A percentile compares a stretch with the other conserved stretches of the same genome.
These are phyloP conservation scores for Termitomyces bulborhizus DNA, from an alignment of 768 basidiomycete genomes.

Conservation along the genomic window DNA sequence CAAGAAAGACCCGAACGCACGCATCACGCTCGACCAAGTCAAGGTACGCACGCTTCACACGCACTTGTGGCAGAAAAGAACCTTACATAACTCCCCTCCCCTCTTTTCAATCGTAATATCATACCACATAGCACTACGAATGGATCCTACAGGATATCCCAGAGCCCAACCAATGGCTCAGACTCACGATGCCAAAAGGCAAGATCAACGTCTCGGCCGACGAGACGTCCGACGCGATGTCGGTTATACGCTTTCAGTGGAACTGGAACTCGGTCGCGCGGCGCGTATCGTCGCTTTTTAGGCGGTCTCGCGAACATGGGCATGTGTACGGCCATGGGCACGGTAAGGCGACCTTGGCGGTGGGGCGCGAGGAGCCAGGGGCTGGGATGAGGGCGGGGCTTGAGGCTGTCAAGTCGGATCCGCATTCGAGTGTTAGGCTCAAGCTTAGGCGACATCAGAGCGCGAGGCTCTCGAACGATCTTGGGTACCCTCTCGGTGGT, in stretches of 20 bases:
- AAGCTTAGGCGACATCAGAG: slow-evolving; percentile 14
- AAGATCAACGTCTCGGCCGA: slow-evolving; percentile 57
- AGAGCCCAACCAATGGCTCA: slow-evolving; percentile 66
- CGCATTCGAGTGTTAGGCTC: slow-evolving; percentile 5
- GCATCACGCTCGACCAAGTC: slow-evolving; percentile 75
- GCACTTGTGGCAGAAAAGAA: too few species aligned
- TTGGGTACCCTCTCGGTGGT: neutral
- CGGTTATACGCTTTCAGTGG: slow-evolving; percentile 57
- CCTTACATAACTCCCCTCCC: too few species aligned
- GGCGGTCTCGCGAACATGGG: slow-evolving; percentile 25
- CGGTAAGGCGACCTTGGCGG: too few species aligned
- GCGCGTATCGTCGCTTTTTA: slow-evolving; percentile 47
- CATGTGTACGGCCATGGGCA: too few species aligned
- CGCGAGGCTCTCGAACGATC: neutral
- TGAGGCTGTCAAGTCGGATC: slow-evolving; percentile 17
- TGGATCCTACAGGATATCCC: slow-evolving; percentile 70
- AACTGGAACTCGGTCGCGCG: slow-evolving; percentile 40
- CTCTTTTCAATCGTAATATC: too few species aligned
- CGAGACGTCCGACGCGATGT: slow-evolving; percentile 74
- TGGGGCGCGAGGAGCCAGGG: neutral
- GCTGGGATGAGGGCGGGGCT: too few species aligned
- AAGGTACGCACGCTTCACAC: slow-evolving; percentile 43
- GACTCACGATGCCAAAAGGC: slow-evolving; percentile 28
- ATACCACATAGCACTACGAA: slow-evolving; percentile 35
- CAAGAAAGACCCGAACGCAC: slow-evolving; percentile 68